Percentiles rank a stretch among this genome's conserved stretches.
phyloP scores from a whole-genome alignment of 352 stramenopile genomes.

The Globisporangium nagaii region DNA sequence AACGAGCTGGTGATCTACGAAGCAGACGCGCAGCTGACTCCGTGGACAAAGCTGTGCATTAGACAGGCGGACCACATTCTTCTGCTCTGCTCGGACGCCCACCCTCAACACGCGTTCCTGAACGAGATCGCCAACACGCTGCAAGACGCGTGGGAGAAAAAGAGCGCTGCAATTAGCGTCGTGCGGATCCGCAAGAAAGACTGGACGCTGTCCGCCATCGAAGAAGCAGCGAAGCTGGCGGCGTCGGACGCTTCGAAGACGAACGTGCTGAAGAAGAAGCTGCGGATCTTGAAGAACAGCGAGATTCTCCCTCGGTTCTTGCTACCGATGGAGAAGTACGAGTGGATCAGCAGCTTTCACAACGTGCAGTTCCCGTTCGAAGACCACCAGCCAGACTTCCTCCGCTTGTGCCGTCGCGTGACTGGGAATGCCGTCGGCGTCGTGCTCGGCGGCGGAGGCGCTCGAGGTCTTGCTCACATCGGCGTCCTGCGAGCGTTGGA shows the following conservation, averaged over 20 bases:
- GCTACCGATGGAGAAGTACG: conserved; percentile 77
- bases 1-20: conserved; percentile 82
- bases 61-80: conserved; percentile 83
- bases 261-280: conserved; percentile 47
- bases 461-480: conserved; percentile 91
- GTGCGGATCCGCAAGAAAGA: conserved; percentile 72
- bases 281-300: conserved; percentile 51
- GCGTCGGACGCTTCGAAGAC: conserved; percentile 44
- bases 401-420: conserved; percentile 86
- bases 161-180: conserved; percentile 71
- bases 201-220: conserved; percentile 60
- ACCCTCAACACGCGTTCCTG: conserved; percentile 59
- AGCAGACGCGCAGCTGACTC: conserved; percentile 58
- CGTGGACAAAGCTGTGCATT: conserved; percentile 82
- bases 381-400: conserved; percentile 67
- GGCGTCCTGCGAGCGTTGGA: conserved; percentile 90
- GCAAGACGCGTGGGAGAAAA: conserved; percentile 58
- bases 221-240: conserved; percentile 35
- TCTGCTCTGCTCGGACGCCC: conserved; percentile 68
- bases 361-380: conserved; percentile 81
- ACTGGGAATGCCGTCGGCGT: conserved; percentile 91
- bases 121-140: conserved; percentile 71
- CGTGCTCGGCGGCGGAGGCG: conserved; percentile 91
- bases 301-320: conserved; percentile 64
- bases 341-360: conserved; percentile 85